A percentile compares a stretch with the other conserved stretches of the same genome.
Evolutionary conservation across 2,329 filamentous ascomycete species (phyloP).

Genomic region (Fusarium anguioides): DNA sequence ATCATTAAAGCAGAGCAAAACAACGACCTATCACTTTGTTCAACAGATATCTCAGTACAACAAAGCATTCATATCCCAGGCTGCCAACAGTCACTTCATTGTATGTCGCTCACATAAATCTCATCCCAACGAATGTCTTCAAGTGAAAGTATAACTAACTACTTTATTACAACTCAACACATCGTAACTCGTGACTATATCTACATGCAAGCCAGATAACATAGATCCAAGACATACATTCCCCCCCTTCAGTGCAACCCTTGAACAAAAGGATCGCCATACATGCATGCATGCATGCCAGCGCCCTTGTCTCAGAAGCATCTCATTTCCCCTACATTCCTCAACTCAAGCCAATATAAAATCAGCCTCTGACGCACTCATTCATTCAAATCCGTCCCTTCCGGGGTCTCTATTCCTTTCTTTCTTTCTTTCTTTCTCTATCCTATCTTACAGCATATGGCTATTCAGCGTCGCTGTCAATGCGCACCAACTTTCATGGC

Average conservation of each 20-base stretch:
- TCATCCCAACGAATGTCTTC: neutral
- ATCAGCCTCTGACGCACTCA: conserved; percentile 8
- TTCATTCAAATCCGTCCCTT: conserved; percentile 33
- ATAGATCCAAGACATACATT: conserved; percentile 21
- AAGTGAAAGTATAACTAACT: neutral
- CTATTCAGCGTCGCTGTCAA: conserved; percentile 25
- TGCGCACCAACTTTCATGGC: conserved; percentile 24
- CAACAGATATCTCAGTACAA: neutral
- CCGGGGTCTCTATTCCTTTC: conserved; percentile 29
- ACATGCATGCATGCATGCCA: conserved; percentile 5
- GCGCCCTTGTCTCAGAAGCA: conserved; percentile 22
- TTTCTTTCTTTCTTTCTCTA: conserved; percentile 3
- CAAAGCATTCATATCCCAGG: neutral
- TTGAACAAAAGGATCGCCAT: neutral
- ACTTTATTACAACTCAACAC: neutral
- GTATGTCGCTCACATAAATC: neutral
- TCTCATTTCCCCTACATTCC: conserved; percentile 34
- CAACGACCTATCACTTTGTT: too few species aligned
- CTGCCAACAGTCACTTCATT: neutral
- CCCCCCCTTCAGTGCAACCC: neutral
- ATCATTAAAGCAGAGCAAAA: neutral
- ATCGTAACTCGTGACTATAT: conserved; percentile 8
- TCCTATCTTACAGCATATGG: conserved; percentile 33
- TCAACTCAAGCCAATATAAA: conserved; percentile 13
- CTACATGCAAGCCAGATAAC: neutral